These are phyloP conservation scores for Wickerhamiella parazyma DNA, from an alignment of 805 yeast species.

Conservation along the genomic window DNA sequence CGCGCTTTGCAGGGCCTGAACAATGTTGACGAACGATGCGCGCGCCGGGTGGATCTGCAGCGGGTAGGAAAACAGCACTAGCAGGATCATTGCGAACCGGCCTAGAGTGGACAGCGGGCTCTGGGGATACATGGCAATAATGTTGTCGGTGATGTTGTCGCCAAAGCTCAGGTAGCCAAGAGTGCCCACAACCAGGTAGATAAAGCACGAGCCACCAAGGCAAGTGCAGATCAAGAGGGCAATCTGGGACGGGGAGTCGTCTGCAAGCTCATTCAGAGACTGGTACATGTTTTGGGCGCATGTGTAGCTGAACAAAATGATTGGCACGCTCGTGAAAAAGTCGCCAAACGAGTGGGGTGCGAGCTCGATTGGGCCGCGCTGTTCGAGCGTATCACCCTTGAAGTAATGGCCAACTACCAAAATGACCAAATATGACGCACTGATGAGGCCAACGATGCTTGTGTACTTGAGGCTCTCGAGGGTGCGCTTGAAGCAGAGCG, in stretches of 20 bases:
- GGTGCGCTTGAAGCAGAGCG: constrained; percentile 58
- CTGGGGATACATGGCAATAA: constrained; percentile 62
- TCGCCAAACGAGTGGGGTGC: constrained; percentile 32
- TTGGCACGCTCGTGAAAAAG: constrained; percentile 68
- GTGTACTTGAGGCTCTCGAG: constrained; percentile 78
- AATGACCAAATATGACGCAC: constrained; percentile 64
- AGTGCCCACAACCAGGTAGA: constrained; percentile 63
- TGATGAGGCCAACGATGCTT: constrained; percentile 64
- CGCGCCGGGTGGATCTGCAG: constrained; percentile 85
- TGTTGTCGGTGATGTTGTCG: constrained; percentile 60
- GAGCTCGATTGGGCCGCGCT: constrained; percentile 39
- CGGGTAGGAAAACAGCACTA: constrained; percentile 78
- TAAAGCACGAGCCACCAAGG: constrained; percentile 42
- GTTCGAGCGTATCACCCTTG: constrained; percentile 38
- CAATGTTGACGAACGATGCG: constrained; percentile 61
- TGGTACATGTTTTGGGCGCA: constrained; percentile 95
- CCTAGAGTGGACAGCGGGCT: constrained; percentile 61
- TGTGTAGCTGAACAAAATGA: constrained; percentile 85
- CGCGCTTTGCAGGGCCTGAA: constrained; percentile 28
- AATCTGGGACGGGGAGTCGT: constrained; percentile 36
- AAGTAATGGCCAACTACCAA: constrained; percentile 63
- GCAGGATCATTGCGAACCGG: constrained; percentile 60
- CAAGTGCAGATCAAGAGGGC: constrained; percentile 38
- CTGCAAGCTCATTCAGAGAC: constrained; percentile 63
- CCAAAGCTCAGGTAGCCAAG: constrained; percentile 85